Conservation (phyloP, 2,329 filamentous ascomycete genomes). For the Lasiodiplodia hormozganensis region DNA sequence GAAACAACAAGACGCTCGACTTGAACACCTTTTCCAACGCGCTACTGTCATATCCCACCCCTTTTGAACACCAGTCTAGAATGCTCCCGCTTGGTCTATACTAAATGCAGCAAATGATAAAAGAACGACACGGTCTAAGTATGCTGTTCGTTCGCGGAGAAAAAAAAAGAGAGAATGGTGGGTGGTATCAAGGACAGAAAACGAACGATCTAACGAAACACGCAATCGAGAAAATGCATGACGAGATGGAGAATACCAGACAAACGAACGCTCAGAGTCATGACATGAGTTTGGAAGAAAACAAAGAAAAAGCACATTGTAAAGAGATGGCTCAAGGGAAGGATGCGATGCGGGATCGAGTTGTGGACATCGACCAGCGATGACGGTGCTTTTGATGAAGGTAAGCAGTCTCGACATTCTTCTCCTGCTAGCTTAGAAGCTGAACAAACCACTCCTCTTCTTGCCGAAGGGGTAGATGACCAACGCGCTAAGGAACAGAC, state of each 20-base stretch:
- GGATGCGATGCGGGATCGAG: conserved; percentile 4
- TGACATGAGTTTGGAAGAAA: conserved; percentile 2
- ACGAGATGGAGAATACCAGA: background rate
- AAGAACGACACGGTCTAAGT: background rate
- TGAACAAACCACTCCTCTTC: conserved; percentile 53
- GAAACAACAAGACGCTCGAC: background rate
- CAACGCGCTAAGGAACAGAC: conserved; percentile 56
- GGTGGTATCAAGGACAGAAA: conserved; percentile 7
- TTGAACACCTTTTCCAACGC: background rate
- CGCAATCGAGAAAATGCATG: background rate
- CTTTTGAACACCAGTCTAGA: conserved; percentile 19
- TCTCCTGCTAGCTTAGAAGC: conserved; percentile 38
- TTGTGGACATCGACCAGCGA: conserved; percentile 18
- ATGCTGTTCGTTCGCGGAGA: background rate
- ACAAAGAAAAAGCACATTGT: background rate
- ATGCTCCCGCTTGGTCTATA: conserved; percentile 8
- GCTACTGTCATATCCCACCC: background rate
- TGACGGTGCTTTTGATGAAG: background rate
- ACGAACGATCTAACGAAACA: background rate
- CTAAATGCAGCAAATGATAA: background rate
- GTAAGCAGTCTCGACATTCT: background rate
- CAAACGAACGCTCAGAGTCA: conserved; percentile 18
- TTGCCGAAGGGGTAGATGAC: conserved; percentile 59
- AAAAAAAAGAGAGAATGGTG: background rate
- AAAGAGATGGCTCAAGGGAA: background rate